Evolutionary conservation across 1,284 basidiomycete genomes (phyloP).

Genomic region (Rhizoctonia solani): DNA sequence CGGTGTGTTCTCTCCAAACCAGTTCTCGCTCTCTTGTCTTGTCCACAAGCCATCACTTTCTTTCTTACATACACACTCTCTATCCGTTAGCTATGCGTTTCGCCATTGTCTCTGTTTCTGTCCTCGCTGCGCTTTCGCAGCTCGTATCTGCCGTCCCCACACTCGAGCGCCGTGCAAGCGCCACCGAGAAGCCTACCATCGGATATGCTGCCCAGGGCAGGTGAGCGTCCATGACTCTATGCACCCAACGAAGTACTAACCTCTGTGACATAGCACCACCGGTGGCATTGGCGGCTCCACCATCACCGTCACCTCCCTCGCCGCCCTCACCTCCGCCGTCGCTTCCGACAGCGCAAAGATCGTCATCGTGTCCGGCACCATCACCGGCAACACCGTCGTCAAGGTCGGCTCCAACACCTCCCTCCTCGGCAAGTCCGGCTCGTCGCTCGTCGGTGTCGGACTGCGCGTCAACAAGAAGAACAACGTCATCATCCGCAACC

Average conservation of each 20-base stretch:
- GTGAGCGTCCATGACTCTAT: not conserved
- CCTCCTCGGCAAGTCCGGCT: conserved; percentile 47
- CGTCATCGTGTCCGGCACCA: conserved; percentile 53
- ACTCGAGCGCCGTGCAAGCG: not conserved
- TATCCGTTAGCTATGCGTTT: not conserved
- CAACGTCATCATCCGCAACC: conserved; percentile 57
- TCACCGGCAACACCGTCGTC: conserved; percentile 52
- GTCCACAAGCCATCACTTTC: not conserved
- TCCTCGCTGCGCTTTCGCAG: not conserved
- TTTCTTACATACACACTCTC: not conserved
- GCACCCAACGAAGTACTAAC: not conserved
- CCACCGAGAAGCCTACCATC: not conserved
- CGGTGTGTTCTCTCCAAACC: no score
- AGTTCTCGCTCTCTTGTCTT: not conserved
- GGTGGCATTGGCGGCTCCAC: conserved; percentile 35
- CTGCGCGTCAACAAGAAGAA: conserved; percentile 50
- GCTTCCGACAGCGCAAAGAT: conserved; percentile 52
- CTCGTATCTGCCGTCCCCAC: not conserved
- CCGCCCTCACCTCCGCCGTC: conserved; percentile 52
- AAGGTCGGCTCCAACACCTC: conserved; percentile 53
- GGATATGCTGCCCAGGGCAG: not conserved
- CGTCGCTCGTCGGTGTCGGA: conserved; percentile 49
- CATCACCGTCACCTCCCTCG: conserved; percentile 52
- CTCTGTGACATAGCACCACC: conserved; percentile 9
- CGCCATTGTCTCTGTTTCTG: not conserved